Percentiles rank a stretch among this genome's conserved stretches.
phyloP scores from a whole-genome alignment of 176 grass and related monocot species.

The Alloteropsis semialata region DNA sequence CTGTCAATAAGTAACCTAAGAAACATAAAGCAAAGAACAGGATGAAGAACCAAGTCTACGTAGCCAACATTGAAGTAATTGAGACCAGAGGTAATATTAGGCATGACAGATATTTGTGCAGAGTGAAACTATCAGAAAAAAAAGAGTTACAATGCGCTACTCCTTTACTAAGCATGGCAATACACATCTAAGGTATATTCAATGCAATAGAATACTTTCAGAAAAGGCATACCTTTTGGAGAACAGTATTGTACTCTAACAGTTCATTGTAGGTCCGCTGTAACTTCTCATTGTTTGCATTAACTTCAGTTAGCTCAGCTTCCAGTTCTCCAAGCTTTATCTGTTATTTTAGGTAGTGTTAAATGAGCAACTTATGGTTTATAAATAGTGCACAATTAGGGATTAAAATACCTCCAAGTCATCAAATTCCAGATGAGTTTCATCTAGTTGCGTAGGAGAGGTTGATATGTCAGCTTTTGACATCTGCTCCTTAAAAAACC shows the following conservation, averaged over 20 bases:
- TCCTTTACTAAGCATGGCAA: neutral
- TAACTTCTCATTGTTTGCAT: conserved; percentile 92
- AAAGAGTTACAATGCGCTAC: neutral
- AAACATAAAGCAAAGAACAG: neutral
- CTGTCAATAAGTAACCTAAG: neutral
- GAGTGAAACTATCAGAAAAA: conserved; percentile 11
- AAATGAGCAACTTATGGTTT: neutral
- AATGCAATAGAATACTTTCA: conserved; percentile 8
- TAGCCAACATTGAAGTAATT: neutral
- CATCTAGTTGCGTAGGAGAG: conserved; percentile 37
- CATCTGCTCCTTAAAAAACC: conserved; percentile 91
- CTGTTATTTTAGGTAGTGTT: conserved; percentile 43
- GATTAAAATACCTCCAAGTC: conserved; percentile 61
- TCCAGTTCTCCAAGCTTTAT: conserved; percentile 87
- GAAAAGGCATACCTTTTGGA: conserved; percentile 66
- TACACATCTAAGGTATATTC: neutral
- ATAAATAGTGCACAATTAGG: neutral
- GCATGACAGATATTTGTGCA: conserved; percentile 7
- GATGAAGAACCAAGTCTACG: neutral
- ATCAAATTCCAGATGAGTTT: conserved; percentile 65
- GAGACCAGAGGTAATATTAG: neutral
- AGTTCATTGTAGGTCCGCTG: conserved; percentile 79
- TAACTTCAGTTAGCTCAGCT: conserved; percentile 92
- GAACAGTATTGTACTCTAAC: conserved; percentile 77
- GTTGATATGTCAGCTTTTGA: conserved; percentile 57